A percentile compares a stretch with the other conserved stretches of the same genome.
phyloP scores from a whole-genome alignment of 2,329 filamentous ascomycete species.

The Colletotrichum sp. region DNA sequence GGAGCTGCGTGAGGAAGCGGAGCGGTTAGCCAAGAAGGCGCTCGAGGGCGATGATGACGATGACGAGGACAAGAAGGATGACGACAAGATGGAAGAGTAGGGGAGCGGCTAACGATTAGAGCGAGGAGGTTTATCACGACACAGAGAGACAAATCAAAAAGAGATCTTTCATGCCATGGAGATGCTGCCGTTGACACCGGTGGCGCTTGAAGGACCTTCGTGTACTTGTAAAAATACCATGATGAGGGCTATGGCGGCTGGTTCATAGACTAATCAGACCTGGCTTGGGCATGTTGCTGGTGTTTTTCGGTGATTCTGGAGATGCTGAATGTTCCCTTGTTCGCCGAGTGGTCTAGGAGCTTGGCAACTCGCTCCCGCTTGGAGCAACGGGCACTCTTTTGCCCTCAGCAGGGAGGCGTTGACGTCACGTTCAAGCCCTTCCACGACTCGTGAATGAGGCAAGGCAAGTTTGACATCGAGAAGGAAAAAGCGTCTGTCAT shows the following conservation, averaged over 20 bases:
- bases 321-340: background rate
- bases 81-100: conserved; percentile 92
- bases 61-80: conserved; percentile 59
- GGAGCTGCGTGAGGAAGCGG: conserved; percentile 88
- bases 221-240: conserved; percentile 24
- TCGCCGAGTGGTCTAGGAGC: background rate
- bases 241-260: conserved; percentile 21
- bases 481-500: no score
- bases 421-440: no score
- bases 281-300: background rate
- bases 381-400: background rate
- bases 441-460: no score
- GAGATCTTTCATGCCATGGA: conserved; percentile 3
- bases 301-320: background rate
- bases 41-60: conserved; percentile 88
- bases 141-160: conserved; percentile 6
- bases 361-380: background rate
- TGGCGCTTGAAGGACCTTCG: background rate
- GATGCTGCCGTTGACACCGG: background rate
- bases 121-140: conserved; percentile 4
- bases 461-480: no score
- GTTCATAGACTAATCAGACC: conserved; percentile 26
- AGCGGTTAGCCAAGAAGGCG: conserved; percentile 88
- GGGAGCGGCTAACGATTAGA: background rate
- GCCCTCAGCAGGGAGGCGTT: accelerated